These are phyloP conservation scores for Metschnikowia cerradonensis DNA, from an alignment of 805 yeast genomes.

Conservation along the genomic window DNA sequence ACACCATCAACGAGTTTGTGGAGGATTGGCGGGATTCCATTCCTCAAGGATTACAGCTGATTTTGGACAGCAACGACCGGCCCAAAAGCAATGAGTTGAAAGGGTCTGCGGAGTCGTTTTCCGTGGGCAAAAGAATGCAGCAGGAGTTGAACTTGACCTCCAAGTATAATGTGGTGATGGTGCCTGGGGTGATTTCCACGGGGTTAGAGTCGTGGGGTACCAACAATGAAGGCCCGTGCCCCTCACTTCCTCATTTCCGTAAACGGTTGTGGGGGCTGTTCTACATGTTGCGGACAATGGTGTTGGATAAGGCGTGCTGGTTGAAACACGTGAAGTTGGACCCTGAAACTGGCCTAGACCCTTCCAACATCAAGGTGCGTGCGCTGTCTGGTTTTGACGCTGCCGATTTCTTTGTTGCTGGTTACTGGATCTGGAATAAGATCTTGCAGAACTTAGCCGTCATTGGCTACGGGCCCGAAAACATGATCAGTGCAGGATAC, in stretches of 20 bases:
- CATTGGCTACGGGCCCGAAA: conserved; percentile 88
- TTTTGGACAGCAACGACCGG: conserved; percentile 54
- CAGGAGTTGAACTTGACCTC: conserved; percentile 48
- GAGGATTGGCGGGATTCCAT: conserved; percentile 65
- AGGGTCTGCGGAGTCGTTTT: conserved; percentile 76
- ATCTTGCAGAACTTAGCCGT: conserved; percentile 91
- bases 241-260: conserved; percentile 78
- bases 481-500: conserved; percentile 86
- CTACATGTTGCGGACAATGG: conserved; percentile 90
- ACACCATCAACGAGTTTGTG: conserved; percentile 52
- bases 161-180: conserved; percentile 80
- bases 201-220: conserved; percentile 94
- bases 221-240: conserved; percentile 66
- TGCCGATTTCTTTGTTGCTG: conserved; percentile 93
- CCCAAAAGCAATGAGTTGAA: conserved; percentile 31
- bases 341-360: conserved; percentile 89
- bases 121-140: conserved; percentile 70
- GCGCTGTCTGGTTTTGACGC: conserved; percentile 97
- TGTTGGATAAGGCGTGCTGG: conserved; percentile 91
- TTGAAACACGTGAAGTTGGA: conserved; percentile 85
- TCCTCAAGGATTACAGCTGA: conserved; percentile 61
- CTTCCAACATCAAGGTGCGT: conserved; percentile 71
- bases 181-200: conserved; percentile 94
- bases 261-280: conserved; percentile 96
- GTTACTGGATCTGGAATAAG: conserved; percentile 99